A percentile compares a stretch with the other conserved stretches of the same genome.
These are phyloP conservation scores for Populus pruinosa DNA, from an alignment of 345 rosid genomes.

Conservation along the genomic window DNA sequence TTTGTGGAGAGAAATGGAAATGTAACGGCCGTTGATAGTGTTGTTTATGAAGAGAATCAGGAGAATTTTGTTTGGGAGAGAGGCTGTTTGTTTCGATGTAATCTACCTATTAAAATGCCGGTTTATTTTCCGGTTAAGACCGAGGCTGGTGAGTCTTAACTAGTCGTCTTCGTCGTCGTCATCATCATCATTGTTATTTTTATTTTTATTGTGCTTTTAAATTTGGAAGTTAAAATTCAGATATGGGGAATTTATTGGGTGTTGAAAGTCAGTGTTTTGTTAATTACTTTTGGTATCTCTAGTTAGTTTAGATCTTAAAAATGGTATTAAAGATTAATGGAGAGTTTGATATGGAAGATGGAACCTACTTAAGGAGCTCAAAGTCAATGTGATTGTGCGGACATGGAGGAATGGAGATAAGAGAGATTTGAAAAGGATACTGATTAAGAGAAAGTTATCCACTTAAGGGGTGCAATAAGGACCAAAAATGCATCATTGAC, in stretches of 20 bases:
- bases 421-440: no score
- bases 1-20: constrained; percentile 40
- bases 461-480: no score
- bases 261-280: background rate
- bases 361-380: no score
- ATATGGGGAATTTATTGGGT: background rate
- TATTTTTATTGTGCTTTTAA: background rate
- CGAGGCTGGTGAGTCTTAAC: constrained; percentile 43
- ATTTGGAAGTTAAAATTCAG: background rate
- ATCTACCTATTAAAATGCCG: constrained; percentile 66
- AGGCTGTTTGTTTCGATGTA: constrained; percentile 79
- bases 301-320: background rate
- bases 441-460: no score
- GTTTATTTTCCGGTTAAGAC: constrained; percentile 51
- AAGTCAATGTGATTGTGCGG: no score
- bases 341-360: no score
- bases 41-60: constrained; percentile 57
- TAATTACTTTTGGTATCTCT: background rate
- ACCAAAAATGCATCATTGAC: background rate
- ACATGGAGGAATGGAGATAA: no score
- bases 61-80: constrained; percentile 70
- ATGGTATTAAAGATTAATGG: no score
- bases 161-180: no score
- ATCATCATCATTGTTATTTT: background rate
- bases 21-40: constrained; percentile 39